A percentile compares a stretch with the other conserved stretches of the same genome.
Evolutionary conservation across 148 eudicot species (phyloP).

Genomic region (Amaranthus hypochondriacus): DNA sequence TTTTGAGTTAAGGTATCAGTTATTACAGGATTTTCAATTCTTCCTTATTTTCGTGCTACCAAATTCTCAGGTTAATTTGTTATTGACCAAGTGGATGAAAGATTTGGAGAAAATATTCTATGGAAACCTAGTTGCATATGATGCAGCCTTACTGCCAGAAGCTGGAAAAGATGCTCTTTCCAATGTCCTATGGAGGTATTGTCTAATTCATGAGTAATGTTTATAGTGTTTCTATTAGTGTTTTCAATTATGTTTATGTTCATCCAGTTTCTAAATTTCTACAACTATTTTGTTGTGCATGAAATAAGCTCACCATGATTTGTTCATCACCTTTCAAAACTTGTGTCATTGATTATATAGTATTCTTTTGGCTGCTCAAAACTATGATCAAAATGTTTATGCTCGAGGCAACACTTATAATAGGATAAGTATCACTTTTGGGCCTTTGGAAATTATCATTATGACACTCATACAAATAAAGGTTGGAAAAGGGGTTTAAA

Average conservation of each 20-base stretch:
- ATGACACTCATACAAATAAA: not conserved
- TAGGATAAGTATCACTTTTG: too few relatives aligned
- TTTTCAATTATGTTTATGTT: not conserved
- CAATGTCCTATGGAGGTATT: conserved; percentile 78
- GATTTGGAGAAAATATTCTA: conserved; percentile 94
- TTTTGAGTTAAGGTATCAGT: not conserved
- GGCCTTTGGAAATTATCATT: not conserved
- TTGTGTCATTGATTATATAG: not conserved
- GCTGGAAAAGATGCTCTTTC: conserved; percentile 74
- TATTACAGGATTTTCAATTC: not conserved
- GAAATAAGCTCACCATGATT: not conserved
- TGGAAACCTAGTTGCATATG: conserved; percentile 93
- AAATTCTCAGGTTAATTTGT: conserved; percentile 74
- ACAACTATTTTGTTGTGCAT: not conserved
- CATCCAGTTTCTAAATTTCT: not conserved
- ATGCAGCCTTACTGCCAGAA: conserved; percentile 75
- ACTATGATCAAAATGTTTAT: not conserved
- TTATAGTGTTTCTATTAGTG: not conserved
- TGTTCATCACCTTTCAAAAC: not conserved
- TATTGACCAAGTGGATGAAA: conserved; percentile 90
- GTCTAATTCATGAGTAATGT: not conserved
- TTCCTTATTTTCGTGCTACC: not conserved
- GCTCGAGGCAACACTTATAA: too few relatives aligned
- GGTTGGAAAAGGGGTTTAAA: not conserved
- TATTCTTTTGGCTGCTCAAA: conserved; percentile 1